Evolutionary conservation across 176 grass and related monocot species (phyloP).

Genomic region (Triticum dicoccoides): DNA sequence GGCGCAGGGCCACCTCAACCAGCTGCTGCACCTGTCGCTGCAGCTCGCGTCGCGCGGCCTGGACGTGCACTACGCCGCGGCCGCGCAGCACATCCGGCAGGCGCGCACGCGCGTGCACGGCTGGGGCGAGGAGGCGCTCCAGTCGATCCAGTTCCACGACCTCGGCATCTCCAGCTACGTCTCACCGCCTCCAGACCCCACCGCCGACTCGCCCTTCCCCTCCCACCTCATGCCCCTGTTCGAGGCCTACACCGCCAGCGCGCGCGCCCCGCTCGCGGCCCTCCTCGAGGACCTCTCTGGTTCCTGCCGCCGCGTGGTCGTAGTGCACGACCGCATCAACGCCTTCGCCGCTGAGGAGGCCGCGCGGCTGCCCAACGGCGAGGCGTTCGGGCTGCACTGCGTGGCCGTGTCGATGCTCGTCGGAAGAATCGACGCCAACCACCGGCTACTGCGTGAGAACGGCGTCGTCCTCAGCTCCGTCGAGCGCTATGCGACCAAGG

Average conservation of each 20-base stretch:
- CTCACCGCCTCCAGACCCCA: constrained; percentile 36
- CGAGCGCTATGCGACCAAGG: not conserved
- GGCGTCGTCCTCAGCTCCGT: not conserved
- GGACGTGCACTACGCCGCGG: constrained; percentile 55
- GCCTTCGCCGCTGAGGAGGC: constrained; percentile 35
- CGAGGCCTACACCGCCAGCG: constrained; percentile 1
- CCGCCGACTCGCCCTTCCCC: constrained; percentile 27
- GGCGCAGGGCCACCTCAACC: constrained; percentile 83
- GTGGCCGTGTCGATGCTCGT: not conserved
- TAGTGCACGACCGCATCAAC: constrained; percentile 43
- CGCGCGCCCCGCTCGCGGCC: constrained; percentile 8
- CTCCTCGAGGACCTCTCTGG: constrained; percentile 32
- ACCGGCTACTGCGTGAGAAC: not conserved
- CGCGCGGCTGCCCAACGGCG: constrained; percentile 14
- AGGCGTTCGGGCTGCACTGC: constrained; percentile 32
- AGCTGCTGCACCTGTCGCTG: constrained; percentile 65
- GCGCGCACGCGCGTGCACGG: constrained; percentile 24
- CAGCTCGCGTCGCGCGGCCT: constrained; percentile 39
- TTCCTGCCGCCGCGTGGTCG: constrained; percentile 36
- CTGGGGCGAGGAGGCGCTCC: not conserved
- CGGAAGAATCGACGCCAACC: not conserved
- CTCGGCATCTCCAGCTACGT: constrained; percentile 39
- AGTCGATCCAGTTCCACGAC: constrained; percentile 38
- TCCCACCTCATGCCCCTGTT: constrained; percentile 40
- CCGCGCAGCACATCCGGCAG: constrained; percentile 36